Evolutionary conservation across 129 eudicot species (phyloP), one percentile per base, ranked within the genome.

Genomic region (Gnaphalium uliginosum): DNA sequence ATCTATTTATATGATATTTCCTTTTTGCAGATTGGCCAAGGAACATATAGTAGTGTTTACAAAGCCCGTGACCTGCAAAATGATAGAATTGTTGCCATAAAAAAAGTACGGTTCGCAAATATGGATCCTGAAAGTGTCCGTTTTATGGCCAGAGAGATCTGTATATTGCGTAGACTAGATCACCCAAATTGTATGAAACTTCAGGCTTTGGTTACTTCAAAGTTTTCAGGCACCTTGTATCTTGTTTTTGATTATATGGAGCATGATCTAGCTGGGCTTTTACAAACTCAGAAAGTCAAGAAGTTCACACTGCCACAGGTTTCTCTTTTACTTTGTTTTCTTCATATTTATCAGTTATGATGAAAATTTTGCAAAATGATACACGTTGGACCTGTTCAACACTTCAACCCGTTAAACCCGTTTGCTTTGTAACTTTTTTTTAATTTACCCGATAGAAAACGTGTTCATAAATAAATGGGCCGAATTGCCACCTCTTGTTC

Each of bases 71-170:
- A 93, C 79, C 81, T 86, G 32, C 82, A 76, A 76, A 85, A 81
- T 8, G 78, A 84, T 67, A 93, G 83, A 77, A 80, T 85, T 19
- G 96, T 93, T 58, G 98, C 98, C 10, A 67, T 93, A 88, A 93
- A 93, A 83, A 90, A 90, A 81, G 98, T 93, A 63, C 83, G 96
- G 39, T 93, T 93, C 70, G 83, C 76, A 3, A 93, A 93, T 68
- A 89, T 93, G 96, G 98, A 93, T 69, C 96, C 96, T 30, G 98
- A 93, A 79, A 93, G 98, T 87, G 98, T 93, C 39, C 96, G 96
- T 18, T 93, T 93, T 77, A 93, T 93, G 98, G 97, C 98, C 35
- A 87, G 96, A 76, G 98, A 93, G 83, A 93, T 93, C 35, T 80
- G 74, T 67, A 83, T 93, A 48, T 75, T 93, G 80, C 96, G 98